Evolutionary conservation across 306 rosid species (phyloP).

Genomic region (Citrullus colocynthis): DNA sequence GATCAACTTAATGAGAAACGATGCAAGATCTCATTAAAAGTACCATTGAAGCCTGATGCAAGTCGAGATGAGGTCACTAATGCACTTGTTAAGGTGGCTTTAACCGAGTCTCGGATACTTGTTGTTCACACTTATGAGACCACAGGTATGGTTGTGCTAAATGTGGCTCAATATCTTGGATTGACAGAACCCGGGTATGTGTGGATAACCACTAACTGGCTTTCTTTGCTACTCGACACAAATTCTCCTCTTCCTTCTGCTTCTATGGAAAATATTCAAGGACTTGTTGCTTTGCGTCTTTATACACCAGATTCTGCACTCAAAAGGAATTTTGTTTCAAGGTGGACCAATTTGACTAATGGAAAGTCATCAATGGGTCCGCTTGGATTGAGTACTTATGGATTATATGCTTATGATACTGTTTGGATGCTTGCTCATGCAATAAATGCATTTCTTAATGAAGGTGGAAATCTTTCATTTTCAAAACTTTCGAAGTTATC

Average conservation of each 20-base stretch:
- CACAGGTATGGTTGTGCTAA: constrained; percentile 34
- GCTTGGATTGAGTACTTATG: constrained; percentile 39
- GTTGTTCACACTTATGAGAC: constrained; percentile 43
- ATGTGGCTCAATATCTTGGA: constrained; percentile 55
- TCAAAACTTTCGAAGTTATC: constrained; percentile 49
- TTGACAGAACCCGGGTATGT: constrained; percentile 84
- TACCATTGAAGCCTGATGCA: constrained; percentile 44
- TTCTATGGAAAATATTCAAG: constrained; percentile 45
- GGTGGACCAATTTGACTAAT: constrained; percentile 69
- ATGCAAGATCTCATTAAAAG: constrained; percentile 70
- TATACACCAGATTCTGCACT: constrained; percentile 57
- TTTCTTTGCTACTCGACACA: constrained; percentile 49
- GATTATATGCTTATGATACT: constrained; percentile 77
- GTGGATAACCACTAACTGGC: constrained; percentile 78
- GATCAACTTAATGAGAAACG: constrained; percentile 73
- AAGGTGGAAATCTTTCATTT: constrained; percentile 57
- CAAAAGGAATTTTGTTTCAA: constrained; percentile 50
- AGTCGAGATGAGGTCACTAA: constrained; percentile 40
- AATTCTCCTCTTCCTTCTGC: constrained; percentile 27
- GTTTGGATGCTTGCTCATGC: constrained; percentile 77
- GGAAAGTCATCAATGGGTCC: constrained; percentile 15
- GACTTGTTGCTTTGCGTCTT: constrained; percentile 56
- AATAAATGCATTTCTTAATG: constrained; percentile 55
- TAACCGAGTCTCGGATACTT: constrained; percentile 68
- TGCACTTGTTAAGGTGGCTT: constrained; percentile 62